Evolutionary conservation across 1,284 basidiomycete species (phyloP).

Genomic region (Caloboletus firmus): DNA sequence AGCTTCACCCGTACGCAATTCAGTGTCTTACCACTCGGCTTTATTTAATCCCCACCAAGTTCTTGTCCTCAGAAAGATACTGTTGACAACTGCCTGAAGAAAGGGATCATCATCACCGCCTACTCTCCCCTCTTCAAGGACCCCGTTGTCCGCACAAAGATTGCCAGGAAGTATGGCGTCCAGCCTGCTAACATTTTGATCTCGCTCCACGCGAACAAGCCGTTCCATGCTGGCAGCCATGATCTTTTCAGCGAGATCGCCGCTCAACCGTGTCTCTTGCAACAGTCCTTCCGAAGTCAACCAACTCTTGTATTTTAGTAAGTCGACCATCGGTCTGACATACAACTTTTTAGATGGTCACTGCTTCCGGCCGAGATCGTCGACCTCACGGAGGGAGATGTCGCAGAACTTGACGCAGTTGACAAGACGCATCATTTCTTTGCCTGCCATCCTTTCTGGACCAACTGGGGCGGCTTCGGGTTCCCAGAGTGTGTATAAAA

Average conservation of each 20-base stretch:
- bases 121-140: slow-evolving; percentile 75
- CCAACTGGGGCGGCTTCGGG: slow-evolving; percentile 58
- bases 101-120: slow-evolving; percentile 67
- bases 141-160: slow-evolving; percentile 47
- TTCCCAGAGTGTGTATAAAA: slow-evolving; percentile 45
- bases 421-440: slow-evolving; percentile 58
- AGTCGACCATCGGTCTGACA: background rate
- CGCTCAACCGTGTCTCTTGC: background rate
- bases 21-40: too few species aligned
- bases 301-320: slow-evolving; percentile 47
- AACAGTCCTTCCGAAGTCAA: slow-evolving; percentile 57
- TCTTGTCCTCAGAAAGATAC: slow-evolving; percentile 63
- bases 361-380: slow-evolving; percentile 39
- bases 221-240: slow-evolving; percentile 48
- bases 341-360: background rate
- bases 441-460: slow-evolving; percentile 57
- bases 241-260: background rate
- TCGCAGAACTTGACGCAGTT: slow-evolving; percentile 52
- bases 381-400: slow-evolving; percentile 55
- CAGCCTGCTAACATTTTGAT: background rate
- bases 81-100: slow-evolving; percentile 55
- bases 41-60: too few species aligned
- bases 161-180: slow-evolving; percentile 51
- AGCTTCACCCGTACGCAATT: too few species aligned
- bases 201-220: slow-evolving; percentile 43